Evolutionary conservation across 108 stramenopile species (phyloP).

Genomic region (Pseudonitzschia multistriata): DNA sequence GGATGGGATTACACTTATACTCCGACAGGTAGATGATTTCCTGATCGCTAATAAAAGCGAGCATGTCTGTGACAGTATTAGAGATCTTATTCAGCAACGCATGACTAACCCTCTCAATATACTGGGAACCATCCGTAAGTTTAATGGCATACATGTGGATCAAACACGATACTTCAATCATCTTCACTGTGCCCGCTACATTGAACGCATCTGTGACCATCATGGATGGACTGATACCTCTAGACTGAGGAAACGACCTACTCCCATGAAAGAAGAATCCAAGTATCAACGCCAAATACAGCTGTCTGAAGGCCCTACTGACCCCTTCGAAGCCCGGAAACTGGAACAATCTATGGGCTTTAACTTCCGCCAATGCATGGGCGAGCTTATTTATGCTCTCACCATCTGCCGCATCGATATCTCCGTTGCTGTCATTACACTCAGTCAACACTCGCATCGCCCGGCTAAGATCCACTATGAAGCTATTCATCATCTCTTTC

Average conservation of each 20-base stretch:
- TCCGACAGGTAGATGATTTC: background rate
- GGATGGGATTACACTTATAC: background rate
- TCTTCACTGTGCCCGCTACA: conserved; percentile 23
- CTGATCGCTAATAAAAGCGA: background rate
- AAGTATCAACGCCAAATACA: background rate
- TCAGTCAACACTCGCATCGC: background rate
- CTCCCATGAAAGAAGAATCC: background rate
- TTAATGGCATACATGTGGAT: conserved; percentile 29
- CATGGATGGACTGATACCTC: too few relatives aligned
- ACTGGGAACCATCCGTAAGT: conserved; percentile 20
- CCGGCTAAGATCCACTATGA: background rate
- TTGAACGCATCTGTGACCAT: conserved; percentile 18
- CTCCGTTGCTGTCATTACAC: conserved; percentile 2
- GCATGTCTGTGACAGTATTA: background rate
- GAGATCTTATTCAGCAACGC: background rate
- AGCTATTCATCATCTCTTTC: background rate
- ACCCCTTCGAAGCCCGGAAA: background rate
- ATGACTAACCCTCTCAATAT: conserved; percentile 28
- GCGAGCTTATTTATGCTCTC: conserved; percentile 34
- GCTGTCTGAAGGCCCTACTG: background rate
- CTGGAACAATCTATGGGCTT: conserved; percentile 18
- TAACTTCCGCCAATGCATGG: conserved; percentile 22
- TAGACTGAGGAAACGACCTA: too few relatives aligned
- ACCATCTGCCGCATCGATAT: conserved; percentile 23
- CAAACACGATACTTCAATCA: conserved; percentile 28